Percentiles rank a stretch among this genome's conserved stretches.
Conservation (phyloP, 768 basidiomycete genomes). For the Rhizopogon vinicolor region DNA sequence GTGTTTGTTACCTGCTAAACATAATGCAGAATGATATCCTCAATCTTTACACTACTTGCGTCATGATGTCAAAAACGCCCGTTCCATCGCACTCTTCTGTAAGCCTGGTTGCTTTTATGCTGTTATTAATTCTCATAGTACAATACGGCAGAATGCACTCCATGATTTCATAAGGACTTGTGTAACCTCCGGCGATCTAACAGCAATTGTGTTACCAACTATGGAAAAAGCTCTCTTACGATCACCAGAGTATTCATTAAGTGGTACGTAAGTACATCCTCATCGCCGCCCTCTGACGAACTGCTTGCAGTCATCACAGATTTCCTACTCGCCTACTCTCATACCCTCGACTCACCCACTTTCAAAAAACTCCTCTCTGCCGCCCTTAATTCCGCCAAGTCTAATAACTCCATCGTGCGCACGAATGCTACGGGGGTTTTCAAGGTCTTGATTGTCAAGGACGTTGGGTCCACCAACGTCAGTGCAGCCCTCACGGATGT, state of each 20-base stretch:
- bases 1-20: not conserved
- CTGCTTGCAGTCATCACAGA: conserved; percentile 44
- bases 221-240: conserved; percentile 80
- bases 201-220: conserved; percentile 53
- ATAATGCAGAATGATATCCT: conserved; percentile 49
- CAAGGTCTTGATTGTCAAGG: conserved; percentile 35
- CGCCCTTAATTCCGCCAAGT: conserved; percentile 66
- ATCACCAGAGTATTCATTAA: conserved; percentile 74
- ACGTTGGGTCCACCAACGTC: conserved; percentile 32
- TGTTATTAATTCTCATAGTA: conserved; percentile 7
- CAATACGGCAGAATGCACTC: conserved; percentile 39
- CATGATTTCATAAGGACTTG: conserved; percentile 57
- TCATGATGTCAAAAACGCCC: conserved; percentile 64
- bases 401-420: conserved; percentile 61
- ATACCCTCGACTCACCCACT: conserved; percentile 39
- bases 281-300: not conserved
- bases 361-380: conserved; percentile 57
- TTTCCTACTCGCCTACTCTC: conserved; percentile 53
- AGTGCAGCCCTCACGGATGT: conserved; percentile 57
- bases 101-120: conserved; percentile 14
- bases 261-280: conserved; percentile 37
- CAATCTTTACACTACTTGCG: conserved; percentile 48
- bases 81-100: conserved; percentile 61
- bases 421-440: conserved; percentile 54
- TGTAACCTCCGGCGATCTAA: conserved; percentile 48